A percentile compares a stretch with the other conserved stretches of the same genome.
Conservation (phyloP, 2,329 filamentous ascomycete species). For the Chalaropsis thielavioides region DNA sequence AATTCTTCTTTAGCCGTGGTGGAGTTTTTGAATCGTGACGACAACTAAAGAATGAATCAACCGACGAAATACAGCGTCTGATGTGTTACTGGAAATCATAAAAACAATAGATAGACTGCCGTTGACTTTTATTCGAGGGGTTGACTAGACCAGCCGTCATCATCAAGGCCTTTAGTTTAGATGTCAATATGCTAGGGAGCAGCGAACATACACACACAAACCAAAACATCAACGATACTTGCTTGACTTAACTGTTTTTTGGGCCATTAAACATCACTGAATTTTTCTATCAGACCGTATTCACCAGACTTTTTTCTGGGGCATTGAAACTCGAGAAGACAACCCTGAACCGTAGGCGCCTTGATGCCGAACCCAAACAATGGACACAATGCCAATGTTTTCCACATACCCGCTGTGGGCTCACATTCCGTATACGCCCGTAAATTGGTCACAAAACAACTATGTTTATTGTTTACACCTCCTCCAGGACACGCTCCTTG, state of each 20-base stretch:
- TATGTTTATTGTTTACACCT: conserved; percentile 52
- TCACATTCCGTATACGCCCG: conserved; percentile 16
- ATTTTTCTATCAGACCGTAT: conserved; percentile 19
- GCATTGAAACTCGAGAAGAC: conserved; percentile 15
- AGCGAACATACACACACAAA: background rate
- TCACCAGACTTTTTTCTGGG: conserved; percentile 18
- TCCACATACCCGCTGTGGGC: conserved; percentile 17
- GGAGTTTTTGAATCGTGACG: conserved; percentile 41
- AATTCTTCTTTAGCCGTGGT: conserved; percentile 38
- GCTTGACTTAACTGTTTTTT: conserved; percentile 17
- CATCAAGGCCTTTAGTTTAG: background rate
- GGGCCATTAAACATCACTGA: conserved; percentile 19
- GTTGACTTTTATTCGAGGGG: background rate
- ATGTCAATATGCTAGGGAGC: background rate
- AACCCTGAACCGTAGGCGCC: conserved; percentile 8
- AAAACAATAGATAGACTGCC: background rate
- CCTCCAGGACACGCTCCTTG: conserved; percentile 93
- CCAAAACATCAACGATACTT: background rate
- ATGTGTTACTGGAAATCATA: too few relatives aligned
- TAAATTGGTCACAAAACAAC: conserved; percentile 18
- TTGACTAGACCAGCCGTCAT: background rate
- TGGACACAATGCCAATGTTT: conserved; percentile 13
- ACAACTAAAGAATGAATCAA: conserved; percentile 25
- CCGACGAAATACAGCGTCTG: background rate
- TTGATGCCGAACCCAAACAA: conserved; percentile 17